Evolutionary conservation across 768 basidiomycete species (phyloP).

Genomic region (Paxillus involutus): DNA sequence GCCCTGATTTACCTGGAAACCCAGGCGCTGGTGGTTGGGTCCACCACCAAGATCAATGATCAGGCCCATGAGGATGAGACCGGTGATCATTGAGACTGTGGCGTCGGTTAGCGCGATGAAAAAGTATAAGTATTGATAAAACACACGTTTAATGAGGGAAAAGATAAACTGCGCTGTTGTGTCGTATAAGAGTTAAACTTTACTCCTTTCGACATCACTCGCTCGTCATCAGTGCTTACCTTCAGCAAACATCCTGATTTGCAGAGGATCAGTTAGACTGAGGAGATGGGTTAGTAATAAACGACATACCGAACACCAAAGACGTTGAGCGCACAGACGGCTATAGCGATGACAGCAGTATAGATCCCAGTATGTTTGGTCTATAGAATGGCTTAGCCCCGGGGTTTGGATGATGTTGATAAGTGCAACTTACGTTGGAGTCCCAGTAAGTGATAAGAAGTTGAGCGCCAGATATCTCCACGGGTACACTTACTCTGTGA

Average conservation of each 20-base stretch:
- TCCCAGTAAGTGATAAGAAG: slow-evolving; percentile 79
- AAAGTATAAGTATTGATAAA: background rate
- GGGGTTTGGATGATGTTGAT: background rate
- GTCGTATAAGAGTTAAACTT: background rate
- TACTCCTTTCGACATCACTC: background rate
- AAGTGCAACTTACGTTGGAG: slow-evolving; percentile 40
- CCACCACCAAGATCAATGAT: slow-evolving; percentile 77
- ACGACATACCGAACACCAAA: slow-evolving; percentile 58
- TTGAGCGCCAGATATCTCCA: slow-evolving; percentile 70
- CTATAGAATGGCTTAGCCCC: slow-evolving; percentile 26
- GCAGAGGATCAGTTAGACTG: background rate
- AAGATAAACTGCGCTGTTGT: slow-evolving; percentile 60
- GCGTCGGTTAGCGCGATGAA: background rate
- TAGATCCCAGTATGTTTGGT: slow-evolving; percentile 51
- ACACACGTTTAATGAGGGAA: slow-evolving; percentile 62
- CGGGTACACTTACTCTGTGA: slow-evolving; percentile 57
- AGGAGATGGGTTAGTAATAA: background rate
- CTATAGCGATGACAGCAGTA: slow-evolving; percentile 53
- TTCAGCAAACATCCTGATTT: slow-evolving; percentile 61
- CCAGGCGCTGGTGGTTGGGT: slow-evolving; percentile 46
- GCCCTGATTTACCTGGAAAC: slow-evolving; percentile 53
- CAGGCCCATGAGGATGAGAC: slow-evolving; percentile 62
- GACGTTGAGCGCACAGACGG: slow-evolving; percentile 63
- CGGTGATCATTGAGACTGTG: slow-evolving; percentile 56
- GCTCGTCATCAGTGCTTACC: slow-evolving; percentile 31